Percentiles rank a stretch among this genome's conserved stretches.
These are phyloP conservation scores for Blastomyces emzantsi DNA, from an alignment of 2,329 filamentous ascomycete genomes.

Conservation along the genomic window DNA sequence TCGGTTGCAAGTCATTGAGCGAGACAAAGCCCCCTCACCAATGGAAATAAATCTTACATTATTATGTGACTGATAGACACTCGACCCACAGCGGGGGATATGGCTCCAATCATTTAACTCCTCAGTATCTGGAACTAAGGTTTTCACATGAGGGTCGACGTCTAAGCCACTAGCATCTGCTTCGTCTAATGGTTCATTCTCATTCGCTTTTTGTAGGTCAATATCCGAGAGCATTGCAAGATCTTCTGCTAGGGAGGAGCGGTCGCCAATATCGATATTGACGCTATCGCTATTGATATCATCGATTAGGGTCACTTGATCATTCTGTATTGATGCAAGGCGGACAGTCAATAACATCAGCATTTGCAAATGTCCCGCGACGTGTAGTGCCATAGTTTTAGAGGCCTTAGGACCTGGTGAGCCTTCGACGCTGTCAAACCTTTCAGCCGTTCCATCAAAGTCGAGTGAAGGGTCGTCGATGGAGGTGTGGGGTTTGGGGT, in stretches of 20 bases:
- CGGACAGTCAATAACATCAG: neutral
- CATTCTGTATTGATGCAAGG: neutral
- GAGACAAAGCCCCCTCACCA: neutral
- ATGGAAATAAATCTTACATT: neutral
- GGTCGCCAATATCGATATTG: neutral
- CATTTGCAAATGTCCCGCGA: neutral
- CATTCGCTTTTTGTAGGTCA: neutral
- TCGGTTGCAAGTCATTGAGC: neutral
- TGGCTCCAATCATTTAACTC: neutral
- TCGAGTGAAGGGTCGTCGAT: neutral
- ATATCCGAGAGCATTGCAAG: neutral
- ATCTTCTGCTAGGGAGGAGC: neutral
- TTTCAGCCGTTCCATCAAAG: neutral
- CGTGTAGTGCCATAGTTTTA: neutral
- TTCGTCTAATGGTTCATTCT: neutral
- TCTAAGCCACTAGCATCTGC: neutral
- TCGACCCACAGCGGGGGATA: too few species aligned
- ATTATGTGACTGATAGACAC: too few species aligned
- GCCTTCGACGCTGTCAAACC: too few species aligned
- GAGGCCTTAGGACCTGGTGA: neutral
- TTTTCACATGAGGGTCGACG: neutral
- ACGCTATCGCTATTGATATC: neutral
- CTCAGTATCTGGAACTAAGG: neutral
- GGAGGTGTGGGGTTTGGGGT: neutral
- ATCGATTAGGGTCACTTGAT: neutral